phyloP scores from a whole-genome alignment of 2,329 filamentous ascomycete species.

The Chaetomium sp. region DNA sequence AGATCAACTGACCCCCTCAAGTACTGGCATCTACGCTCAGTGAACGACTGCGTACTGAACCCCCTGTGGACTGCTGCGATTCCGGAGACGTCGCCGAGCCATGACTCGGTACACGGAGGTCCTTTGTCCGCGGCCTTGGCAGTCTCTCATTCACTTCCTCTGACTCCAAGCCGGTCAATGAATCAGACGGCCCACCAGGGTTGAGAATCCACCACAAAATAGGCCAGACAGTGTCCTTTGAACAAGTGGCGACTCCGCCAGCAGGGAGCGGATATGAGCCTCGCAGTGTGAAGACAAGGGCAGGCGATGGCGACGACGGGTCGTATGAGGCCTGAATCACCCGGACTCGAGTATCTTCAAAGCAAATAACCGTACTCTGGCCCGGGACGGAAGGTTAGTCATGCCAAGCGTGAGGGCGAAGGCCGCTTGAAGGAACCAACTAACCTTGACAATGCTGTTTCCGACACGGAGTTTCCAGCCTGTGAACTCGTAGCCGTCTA shows the following conservation, averaged over 20 bases:
- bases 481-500: neutral
- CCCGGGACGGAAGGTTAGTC: neutral
- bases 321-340: neutral
- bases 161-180: neutral
- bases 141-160: neutral
- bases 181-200: neutral
- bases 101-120: neutral
- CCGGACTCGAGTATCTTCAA: neutral
- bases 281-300: neutral
- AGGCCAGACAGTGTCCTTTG: neutral
- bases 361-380: neutral
- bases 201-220: neutral
- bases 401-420: neutral
- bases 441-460: neutral
- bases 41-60: neutral
- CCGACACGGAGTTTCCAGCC: constrained; percentile 2
- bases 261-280: neutral
- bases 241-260: neutral
- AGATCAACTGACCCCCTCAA: neutral
- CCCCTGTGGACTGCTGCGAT: neutral
- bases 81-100: neutral
- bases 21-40: neutral
- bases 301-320: neutral
- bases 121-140: neutral
- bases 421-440: neutral